These are phyloP conservation scores for Aureobasidium sp. DNA, from an alignment of 2,329 filamentous ascomycete species.

Conservation along the genomic window DNA sequence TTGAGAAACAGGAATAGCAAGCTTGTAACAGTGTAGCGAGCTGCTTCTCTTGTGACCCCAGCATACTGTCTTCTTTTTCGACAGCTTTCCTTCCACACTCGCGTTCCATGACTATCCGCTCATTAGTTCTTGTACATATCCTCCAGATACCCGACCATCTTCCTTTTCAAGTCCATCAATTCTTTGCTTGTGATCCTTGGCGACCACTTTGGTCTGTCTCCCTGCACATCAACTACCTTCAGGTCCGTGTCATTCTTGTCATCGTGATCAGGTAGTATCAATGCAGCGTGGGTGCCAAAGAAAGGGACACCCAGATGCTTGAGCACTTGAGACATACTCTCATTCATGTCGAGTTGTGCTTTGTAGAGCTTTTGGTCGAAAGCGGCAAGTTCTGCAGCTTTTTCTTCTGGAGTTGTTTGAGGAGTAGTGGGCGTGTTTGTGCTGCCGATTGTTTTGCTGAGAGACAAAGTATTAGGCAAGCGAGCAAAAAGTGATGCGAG, in stretches of 20 bases:
- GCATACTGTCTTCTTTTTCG: too few relatives aligned
- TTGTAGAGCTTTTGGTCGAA: slow-evolving; percentile 59
- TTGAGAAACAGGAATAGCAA: too few relatives aligned
- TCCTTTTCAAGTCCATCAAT: slow-evolving; percentile 27
- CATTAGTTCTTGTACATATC: slow-evolving; percentile 33
- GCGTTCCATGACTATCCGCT: not conserved
- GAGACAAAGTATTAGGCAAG: not conserved
- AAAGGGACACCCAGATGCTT: slow-evolving; percentile 54
- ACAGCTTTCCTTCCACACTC: too few relatives aligned
- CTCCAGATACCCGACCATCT: slow-evolving; percentile 33
- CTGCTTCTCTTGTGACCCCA: not conserved
- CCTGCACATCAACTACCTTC: slow-evolving; percentile 9
- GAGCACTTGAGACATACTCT: slow-evolving; percentile 50
- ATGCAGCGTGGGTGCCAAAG: slow-evolving; percentile 45
- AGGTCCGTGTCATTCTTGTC: slow-evolving; percentile 13
- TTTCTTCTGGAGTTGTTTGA: slow-evolving; percentile 39
- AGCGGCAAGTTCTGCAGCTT: slow-evolving; percentile 47
- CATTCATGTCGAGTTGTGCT: slow-evolving; percentile 52
- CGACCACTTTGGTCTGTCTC: slow-evolving; percentile 22
- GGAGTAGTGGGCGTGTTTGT: not conserved
- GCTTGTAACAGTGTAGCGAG: not conserved
- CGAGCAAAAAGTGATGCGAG: not conserved
- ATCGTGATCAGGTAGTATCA: slow-evolving; percentile 32
- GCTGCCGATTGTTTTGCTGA: slow-evolving; percentile 3
- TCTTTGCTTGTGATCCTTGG: slow-evolving; percentile 27